Conservation (phyloP, 2,329 filamentous ascomycete genomes). For the Fusarium hainanense region DNA sequence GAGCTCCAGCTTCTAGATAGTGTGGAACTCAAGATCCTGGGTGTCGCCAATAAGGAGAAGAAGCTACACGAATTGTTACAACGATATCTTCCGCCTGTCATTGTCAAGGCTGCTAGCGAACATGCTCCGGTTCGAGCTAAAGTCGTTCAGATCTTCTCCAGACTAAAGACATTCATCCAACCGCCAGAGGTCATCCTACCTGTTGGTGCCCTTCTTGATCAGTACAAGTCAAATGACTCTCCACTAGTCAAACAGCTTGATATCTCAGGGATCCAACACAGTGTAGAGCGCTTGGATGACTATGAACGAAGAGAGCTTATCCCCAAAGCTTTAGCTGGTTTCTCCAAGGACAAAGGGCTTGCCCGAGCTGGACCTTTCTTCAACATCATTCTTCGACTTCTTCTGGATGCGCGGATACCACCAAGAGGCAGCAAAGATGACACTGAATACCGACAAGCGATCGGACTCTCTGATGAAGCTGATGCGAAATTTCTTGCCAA, state of each 20-base stretch:
- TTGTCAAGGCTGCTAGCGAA: slow-evolving; percentile 88
- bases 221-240: slow-evolving; percentile 83
- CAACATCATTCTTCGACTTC: slow-evolving; percentile 81
- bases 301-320: slow-evolving; percentile 77
- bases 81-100: slow-evolving; percentile 81
- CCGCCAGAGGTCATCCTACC: slow-evolving; percentile 76
- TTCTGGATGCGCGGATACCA: slow-evolving; percentile 78
- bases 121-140: slow-evolving; percentile 84
- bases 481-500: slow-evolving; percentile 80
- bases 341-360: slow-evolving; percentile 48
- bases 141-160: slow-evolving; percentile 64
- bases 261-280: slow-evolving; percentile 88
- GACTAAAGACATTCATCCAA: slow-evolving; percentile 66
- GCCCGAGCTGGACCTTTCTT: slow-evolving; percentile 71
- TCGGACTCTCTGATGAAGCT: slow-evolving; percentile 72
- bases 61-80: slow-evolving; percentile 84
- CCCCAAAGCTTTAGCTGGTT: slow-evolving; percentile 59
- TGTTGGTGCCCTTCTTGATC: slow-evolving; percentile 83
- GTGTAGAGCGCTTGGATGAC: slow-evolving; percentile 63
- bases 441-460: slow-evolving; percentile 68
- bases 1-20: slow-evolving; percentile 87
- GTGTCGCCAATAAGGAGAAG: slow-evolving; percentile 82
- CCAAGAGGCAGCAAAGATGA: slow-evolving; percentile 84
- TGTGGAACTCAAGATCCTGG: slow-evolving; percentile 83
- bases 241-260: slow-evolving; percentile 88